Percentiles rank a stretch among this genome's conserved stretches.
Evolutionary conservation across 2,329 filamentous ascomycete species (phyloP).

Genomic region (Fusarium xyrophilum): DNA sequence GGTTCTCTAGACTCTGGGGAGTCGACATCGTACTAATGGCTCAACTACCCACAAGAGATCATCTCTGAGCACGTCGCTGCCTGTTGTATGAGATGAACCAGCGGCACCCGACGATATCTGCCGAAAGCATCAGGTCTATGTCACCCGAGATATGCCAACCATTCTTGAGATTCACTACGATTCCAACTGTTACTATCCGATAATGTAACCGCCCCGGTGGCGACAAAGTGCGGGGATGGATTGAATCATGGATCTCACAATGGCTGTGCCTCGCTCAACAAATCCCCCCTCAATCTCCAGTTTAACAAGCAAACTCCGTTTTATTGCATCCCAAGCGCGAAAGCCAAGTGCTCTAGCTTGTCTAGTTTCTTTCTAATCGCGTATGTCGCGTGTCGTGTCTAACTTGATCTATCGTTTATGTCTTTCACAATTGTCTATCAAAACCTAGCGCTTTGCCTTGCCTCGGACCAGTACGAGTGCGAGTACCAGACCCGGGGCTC

Average conservation of each 20-base stretch:
- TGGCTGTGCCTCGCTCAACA: background rate
- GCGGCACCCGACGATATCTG: too few relatives aligned
- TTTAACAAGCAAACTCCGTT: constrained; percentile 21
- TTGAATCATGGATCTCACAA: background rate
- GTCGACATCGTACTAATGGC: too few relatives aligned
- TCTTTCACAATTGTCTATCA: constrained; percentile 21
- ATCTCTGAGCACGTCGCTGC: too few relatives aligned
- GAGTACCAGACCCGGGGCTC: constrained; percentile 6
- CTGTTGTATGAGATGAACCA: too few relatives aligned
- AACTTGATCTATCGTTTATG: constrained; percentile 34
- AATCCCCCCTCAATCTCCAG: background rate
- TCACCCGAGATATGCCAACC: too few relatives aligned
- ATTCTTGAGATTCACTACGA: too few relatives aligned
- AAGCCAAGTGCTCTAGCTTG: constrained; percentile 17
- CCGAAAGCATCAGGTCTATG: too few relatives aligned
- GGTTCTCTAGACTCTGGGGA: too few relatives aligned
- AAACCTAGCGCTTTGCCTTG: background rate
- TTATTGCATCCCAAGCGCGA: constrained; percentile 16
- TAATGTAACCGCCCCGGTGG: background rate
- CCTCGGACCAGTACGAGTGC: background rate
- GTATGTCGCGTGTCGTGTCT: constrained; percentile 21
- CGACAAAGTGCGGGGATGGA: background rate
- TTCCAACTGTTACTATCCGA: too few relatives aligned
- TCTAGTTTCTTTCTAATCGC: constrained; percentile 20
- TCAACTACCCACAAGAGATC: too few relatives aligned